These are phyloP conservation scores for Penicillium ucsense DNA, from an alignment of 495 filamentous ascomycete genomes.

Conservation along the genomic window DNA sequence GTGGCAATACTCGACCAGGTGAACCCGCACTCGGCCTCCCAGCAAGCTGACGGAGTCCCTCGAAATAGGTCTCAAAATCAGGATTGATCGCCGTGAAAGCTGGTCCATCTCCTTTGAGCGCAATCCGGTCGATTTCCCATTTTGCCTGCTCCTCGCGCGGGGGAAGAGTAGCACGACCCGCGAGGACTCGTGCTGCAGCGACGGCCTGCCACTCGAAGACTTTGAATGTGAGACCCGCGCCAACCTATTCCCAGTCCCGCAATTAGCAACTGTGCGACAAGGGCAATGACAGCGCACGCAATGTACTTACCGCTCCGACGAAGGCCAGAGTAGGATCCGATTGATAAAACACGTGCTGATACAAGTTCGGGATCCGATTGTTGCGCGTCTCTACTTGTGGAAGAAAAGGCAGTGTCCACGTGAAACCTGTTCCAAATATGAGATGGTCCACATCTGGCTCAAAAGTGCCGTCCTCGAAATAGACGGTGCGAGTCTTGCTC, in stretches of 20 bases:
- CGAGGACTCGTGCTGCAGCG: conserved; percentile 43
- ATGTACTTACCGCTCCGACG: conserved; percentile 32
- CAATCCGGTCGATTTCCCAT: conserved; percentile 45
- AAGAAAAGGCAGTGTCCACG: conserved; percentile 46
- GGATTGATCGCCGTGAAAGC: conserved; percentile 42
- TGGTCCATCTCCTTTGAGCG: conserved; percentile 37
- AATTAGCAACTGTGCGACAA: conserved; percentile 4
- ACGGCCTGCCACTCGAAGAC: conserved; percentile 56
- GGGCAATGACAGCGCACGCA: conserved; percentile 8
- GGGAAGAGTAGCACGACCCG: conserved; percentile 41
- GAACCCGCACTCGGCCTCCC: conserved; percentile 29
- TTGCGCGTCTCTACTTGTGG: conserved; percentile 39
- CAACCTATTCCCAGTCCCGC: conserved; percentile 34
- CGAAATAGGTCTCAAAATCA: conserved; percentile 48
- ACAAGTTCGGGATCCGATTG: conserved; percentile 45
- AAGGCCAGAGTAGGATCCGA: conserved; percentile 29
- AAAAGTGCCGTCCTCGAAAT: conserved; percentile 40
- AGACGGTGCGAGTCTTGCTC: conserved; percentile 24
- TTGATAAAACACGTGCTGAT: conserved; percentile 45
- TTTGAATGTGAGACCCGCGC: conserved; percentile 48
- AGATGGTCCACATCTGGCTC: conserved; percentile 44
- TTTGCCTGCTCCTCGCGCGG: conserved; percentile 28
- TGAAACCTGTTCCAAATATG: conserved; percentile 50
- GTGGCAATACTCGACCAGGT: conserved; percentile 34
- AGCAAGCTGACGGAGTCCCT: conserved; percentile 34